Conservation (phyloP, 2,329 filamentous ascomycete genomes). For the Apiospora aurea region DNA sequence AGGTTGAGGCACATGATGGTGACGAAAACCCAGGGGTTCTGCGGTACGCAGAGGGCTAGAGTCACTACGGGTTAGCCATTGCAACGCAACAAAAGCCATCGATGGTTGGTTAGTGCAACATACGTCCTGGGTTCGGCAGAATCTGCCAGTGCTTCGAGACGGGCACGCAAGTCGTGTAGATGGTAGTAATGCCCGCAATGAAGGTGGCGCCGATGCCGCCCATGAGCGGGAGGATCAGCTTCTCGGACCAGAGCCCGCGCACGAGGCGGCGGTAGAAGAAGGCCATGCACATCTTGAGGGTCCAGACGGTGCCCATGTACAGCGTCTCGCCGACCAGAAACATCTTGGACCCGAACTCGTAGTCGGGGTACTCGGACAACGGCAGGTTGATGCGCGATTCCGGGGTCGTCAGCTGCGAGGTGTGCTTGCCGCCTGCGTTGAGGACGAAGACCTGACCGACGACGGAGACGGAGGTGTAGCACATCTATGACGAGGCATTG, state of each 20-base stretch:
- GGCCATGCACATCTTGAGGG: conserved; percentile 50
- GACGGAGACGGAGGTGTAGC: conserved; percentile 24
- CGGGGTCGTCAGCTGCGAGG: conserved; percentile 40
- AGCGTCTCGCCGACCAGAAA: conserved; percentile 45
- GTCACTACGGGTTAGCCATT: too few species aligned
- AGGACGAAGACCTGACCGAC: conserved; percentile 35
- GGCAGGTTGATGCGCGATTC: conserved; percentile 41
- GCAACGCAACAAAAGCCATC: too few species aligned
- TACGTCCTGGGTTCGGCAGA: conserved; percentile 47
- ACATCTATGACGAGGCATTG: background rate
- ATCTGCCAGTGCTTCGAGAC: conserved; percentile 46
- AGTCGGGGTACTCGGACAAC: conserved; percentile 36
- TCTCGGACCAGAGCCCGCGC: conserved; percentile 44
- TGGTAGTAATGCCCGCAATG: conserved; percentile 38
- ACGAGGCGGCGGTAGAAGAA: conserved; percentile 49
- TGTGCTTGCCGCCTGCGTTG: conserved; percentile 40
- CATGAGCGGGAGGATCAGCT: conserved; percentile 46
- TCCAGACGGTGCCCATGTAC: conserved; percentile 48
- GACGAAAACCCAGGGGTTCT: conserved; percentile 27
- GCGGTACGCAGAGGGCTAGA: conserved; percentile 27
- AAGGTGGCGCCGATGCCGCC: conserved; percentile 38
- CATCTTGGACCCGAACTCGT: conserved; percentile 44
- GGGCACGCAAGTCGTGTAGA: conserved; percentile 41
- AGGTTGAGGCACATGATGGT: conserved; percentile 28
- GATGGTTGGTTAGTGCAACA: too few species aligned